Evolutionary conservation across 768 basidiomycete species (phyloP), one percentile per base, ranked within the genome.

Genomic region (Rhizopogon vinicolor): DNA sequence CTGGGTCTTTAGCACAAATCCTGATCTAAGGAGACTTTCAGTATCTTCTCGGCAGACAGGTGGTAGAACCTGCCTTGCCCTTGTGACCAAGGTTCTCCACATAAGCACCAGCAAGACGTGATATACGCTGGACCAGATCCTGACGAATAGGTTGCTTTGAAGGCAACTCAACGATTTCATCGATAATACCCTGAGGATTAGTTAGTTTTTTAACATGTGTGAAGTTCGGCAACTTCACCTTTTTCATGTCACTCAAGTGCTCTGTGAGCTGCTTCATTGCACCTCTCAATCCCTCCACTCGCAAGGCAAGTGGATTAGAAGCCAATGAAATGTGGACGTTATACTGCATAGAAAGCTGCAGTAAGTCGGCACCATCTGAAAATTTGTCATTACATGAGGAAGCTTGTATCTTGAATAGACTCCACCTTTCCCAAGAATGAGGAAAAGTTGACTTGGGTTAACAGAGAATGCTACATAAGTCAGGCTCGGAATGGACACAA

Each of bases 391-490:
- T 22, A 12, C 8, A 58, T 51, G 56, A 6, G 41, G 61, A 48
- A 63, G n/a, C 29, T 0, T 28, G 14, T 19, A 35, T 39, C 7
- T 37, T 10, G 8, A 37, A 19, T 39, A 39, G 43, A 50, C 58
- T 49, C 31, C 40, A 87, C 89, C 85, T 78, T 79, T 85, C 41
- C 89, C 89, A 58, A 92, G 76, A 31, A 91, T 75, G 31, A 91
- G 64, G 64, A 91, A 89, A 6, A 89, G 75, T 60, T 87, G 77
- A 49, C 75, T 78, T 3, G 82, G 77, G 16, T 75, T 77, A 55
- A 91, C 69, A 33, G 77, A 68, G 61, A 86, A 80, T 2, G 68
- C 89, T 91, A 60, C 8, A 33, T 31, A 54, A 49, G 18, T 56
- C 35, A 35, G 25, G 48, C 41, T 48, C 42, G 56, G 28, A 1